Evolutionary conservation across 768 basidiomycete species (phyloP).

Genomic region (Amanita phalloides): DNA sequence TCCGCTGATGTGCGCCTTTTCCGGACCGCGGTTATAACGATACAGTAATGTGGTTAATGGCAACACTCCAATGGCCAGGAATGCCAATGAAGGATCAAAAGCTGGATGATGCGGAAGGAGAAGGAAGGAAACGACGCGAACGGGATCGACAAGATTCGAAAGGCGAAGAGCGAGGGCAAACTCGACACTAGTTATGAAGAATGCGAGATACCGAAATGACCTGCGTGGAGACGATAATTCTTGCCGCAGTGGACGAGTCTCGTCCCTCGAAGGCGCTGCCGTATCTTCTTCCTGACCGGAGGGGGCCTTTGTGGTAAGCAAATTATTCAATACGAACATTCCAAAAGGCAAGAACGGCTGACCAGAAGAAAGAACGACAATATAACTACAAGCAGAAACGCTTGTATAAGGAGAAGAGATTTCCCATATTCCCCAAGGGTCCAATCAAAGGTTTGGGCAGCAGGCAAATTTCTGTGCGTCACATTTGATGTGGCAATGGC

Average conservation of each 20-base stretch:
- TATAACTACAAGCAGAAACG: slow-evolving; percentile 24
- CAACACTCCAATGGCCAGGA: slow-evolving; percentile 42
- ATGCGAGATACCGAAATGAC: slow-evolving; percentile 19
- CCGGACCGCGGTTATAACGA: slow-evolving; percentile 25
- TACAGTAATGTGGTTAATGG: slow-evolving; percentile 35
- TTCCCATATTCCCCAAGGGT: slow-evolving; percentile 24
- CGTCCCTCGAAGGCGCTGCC: slow-evolving; percentile 8
- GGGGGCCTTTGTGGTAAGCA: slow-evolving; percentile 3
- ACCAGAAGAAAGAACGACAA: slow-evolving; percentile 20
- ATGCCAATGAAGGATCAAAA: slow-evolving; percentile 48
- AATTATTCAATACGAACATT: neutral
- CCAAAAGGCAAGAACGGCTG: slow-evolving; percentile 14
- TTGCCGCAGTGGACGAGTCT: neutral
- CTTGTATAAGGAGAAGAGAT: slow-evolving; percentile 28
- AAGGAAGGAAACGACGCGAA: slow-evolving; percentile 41
- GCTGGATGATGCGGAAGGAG: slow-evolving; percentile 34
- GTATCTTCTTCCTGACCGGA: slow-evolving; percentile 2
- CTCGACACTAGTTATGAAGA: slow-evolving; percentile 30
- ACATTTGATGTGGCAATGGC: slow-evolving; percentile 34
- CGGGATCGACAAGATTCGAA: slow-evolving; percentile 39
- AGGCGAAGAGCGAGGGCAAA: slow-evolving; percentile 46
- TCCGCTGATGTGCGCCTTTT: slow-evolving; percentile 32
- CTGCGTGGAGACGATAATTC: neutral
- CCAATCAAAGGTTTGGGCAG: slow-evolving; percentile 25
- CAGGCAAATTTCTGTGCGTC: slow-evolving; percentile 23